Conservation (phyloP, 345 rosid genomes). For the Excoecaria agallocha region DNA sequence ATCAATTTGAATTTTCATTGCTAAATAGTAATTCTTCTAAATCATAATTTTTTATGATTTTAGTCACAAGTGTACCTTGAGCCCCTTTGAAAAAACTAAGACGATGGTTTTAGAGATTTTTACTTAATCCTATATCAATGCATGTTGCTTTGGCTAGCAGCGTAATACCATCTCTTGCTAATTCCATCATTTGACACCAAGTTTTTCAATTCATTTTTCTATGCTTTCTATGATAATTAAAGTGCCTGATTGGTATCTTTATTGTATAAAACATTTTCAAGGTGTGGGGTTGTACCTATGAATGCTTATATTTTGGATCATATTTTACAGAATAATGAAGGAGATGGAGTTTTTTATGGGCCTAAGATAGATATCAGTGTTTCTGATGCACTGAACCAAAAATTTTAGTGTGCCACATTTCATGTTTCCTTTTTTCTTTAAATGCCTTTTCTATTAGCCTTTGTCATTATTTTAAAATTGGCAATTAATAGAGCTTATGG, state of each 20-base stretch:
- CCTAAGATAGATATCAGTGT: constrained; percentile 98
- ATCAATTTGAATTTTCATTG: not conserved
- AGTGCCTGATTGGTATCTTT: not conserved
- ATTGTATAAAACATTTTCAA: not conserved
- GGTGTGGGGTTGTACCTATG: not conserved
- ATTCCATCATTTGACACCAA: not conserved
- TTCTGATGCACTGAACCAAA: constrained; percentile 89
- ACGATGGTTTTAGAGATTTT: not conserved
- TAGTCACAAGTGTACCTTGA: not conserved
- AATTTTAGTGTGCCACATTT: constrained; percentile 90
- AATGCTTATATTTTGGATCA: constrained; percentile 1
- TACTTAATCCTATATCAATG: too few relatives aligned
- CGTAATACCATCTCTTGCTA: not conserved
- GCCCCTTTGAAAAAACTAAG: not conserved
- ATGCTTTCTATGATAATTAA: not conserved
- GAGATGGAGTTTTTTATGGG: constrained; percentile 97
- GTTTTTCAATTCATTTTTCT: not conserved
- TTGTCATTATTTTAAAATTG: constrained; percentile 14
- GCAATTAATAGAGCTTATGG: constrained; percentile 19
- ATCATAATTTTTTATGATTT: not conserved
- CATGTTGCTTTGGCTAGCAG: not conserved
- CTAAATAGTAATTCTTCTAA: not conserved
- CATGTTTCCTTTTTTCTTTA: constrained; percentile 50
- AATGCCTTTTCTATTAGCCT: not conserved
- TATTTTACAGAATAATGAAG: constrained; percentile 64